Base-by-base conservation (phyloP, 1,284 basidiomycete genomes). In the Ustilago sp. region DNA sequence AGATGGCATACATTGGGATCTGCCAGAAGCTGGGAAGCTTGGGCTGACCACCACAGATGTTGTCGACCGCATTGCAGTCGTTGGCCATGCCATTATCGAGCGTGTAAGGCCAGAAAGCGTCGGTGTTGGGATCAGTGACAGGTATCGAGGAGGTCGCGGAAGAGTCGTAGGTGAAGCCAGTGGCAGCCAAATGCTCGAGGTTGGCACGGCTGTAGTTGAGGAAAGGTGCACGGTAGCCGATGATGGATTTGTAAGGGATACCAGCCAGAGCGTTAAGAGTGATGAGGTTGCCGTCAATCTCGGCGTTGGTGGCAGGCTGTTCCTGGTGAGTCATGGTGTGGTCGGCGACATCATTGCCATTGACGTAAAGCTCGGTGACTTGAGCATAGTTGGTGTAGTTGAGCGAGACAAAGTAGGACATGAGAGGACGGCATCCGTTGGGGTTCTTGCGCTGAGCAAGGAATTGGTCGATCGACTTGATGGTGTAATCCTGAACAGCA, bases 291-390 rank as follows among this genome's bases (percentile, higher is more conserved):
- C 93, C 93, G 82, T 92, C 89, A 73, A 94, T 90, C 86, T 80
- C 77, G 8, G 88, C 81, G 0, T 89, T 87, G 8, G 91, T 91
- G 28, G 88, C 86, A 8, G 74, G 68, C 59, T 90, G 91, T 69
- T 78, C 86, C 35, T 92, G 90, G 86, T 93, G 93, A n/a, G 92
- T 93, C 91, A 94, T 93, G 41, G 92, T 93, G 86, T 93, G 92
- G 86, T 93, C 93, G n/a, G 91, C 92, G 72, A 94, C 92, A 83
- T 94, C 93, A 85, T 94, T 93, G 41, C 93, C 93, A 8, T 91
- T 91, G 50, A 93, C 92, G 85, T 88, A 93, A 91, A 91, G 93
- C 85, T 94, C 92, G 87, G 93, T 94, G 55, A 94, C 91, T 74
- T 81, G 79, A 11, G 91, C 91, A 84, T 91, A 93, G 84, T 93